A percentile compares a stretch with the other conserved stretches of the same genome.
Evolutionary conservation across 768 basidiomycete species (phyloP).

Genomic region (Xerocomus spinulosus): DNA sequence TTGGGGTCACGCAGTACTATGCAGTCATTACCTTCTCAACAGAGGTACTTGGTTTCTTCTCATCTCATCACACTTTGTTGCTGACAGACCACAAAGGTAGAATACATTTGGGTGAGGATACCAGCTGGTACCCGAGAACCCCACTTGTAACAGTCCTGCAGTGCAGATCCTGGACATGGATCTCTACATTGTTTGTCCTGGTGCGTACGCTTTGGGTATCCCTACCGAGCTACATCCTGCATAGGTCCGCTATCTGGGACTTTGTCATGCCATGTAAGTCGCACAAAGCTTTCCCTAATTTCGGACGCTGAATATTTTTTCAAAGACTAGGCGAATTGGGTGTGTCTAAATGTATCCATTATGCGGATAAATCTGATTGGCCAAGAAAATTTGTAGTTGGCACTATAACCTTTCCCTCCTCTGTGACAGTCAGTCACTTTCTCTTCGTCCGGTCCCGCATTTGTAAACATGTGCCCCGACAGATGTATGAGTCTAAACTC

Average conservation of each 20-base stretch:
- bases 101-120: constrained; percentile 1
- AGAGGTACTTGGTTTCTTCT: neutral
- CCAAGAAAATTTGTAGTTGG: no score
- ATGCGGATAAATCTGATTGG: no score
- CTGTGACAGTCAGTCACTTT: no score
- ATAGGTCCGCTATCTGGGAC: constrained; percentile 15
- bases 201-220: constrained; percentile 2
- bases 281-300: neutral
- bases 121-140: neutral
- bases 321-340: no score
- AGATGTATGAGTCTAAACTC: no score
- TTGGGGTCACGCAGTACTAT: neutral
- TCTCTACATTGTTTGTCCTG: constrained; percentile 13
- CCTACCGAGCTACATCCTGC: neutral
- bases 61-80: neutral
- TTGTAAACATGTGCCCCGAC: no score
- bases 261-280: constrained; percentile 11
- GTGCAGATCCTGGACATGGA: constrained; percentile 6
- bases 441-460: no score
- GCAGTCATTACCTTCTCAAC: neutral
- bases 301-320: no score
- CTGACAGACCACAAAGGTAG: neutral
- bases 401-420: no score
- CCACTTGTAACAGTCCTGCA: neutral
- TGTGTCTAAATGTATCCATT: no score